Evolutionary conservation across 2,329 filamentous ascomycete species (phyloP), one percentile per base, ranked within the genome.

Genomic region (Pseudogymnoascus verrucosus): DNA sequence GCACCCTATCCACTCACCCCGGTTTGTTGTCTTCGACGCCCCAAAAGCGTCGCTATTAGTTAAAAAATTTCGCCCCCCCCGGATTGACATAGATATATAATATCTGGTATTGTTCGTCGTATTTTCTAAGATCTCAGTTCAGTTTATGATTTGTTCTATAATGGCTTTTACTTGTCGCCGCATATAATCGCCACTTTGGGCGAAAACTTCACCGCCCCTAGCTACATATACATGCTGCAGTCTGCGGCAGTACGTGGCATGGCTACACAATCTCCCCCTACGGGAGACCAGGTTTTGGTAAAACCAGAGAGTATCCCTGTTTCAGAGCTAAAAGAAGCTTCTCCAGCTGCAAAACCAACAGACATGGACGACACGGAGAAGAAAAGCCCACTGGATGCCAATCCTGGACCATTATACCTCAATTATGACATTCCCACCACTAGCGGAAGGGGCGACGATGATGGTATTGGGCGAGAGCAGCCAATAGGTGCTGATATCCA

Each of bases 131-230:
- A 34, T 16, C n/a, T 34, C 28, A 4, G 10, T 34, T 34, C 51
- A 34, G n/a, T 57, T 34, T 21, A 57, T 57, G 28, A 14, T 21
- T 23, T 23, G 21, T 23, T 21, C 10, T 57, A 34, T 57, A 3
- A 57, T 57, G 51, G 51, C 51, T 19, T 21, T 57, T 12, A 5
- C 28, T 36, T 34, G 51, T 34, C 23, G 51, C 51, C 28, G 51
- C 51, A 57, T 57, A 57, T 57, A 57, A 57, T 36, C 16, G 28
- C 51, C 51, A 57, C 51, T 21, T 57, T 34, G 51, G 51, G 51
- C n/a, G 16, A 57, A 31, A 21, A 57, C 19, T 34, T 34, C 28
- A 57, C 51, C 51, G 28, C 51, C 28, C 44, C 21, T 51, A 51
- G 5, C n/a, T 57, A 19, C 28, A 34, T 14, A 12, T 57, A 57